phyloP scores from a whole-genome alignment of 2,329 filamentous ascomycete genomes.

The Penicillium sp. region DNA sequence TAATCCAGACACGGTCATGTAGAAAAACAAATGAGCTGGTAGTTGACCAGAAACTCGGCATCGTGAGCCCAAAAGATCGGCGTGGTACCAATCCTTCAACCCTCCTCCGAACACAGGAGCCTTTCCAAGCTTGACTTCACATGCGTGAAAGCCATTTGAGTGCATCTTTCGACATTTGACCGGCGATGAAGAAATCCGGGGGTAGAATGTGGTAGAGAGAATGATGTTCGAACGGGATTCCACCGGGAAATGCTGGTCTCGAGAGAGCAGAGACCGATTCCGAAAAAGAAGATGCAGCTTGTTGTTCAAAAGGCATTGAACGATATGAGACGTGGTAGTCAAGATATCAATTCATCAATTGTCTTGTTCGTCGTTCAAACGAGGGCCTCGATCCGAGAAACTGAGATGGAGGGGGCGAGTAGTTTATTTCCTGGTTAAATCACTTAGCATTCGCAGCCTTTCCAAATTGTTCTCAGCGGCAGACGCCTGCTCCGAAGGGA shows the following conservation, averaged over 20 bases:
- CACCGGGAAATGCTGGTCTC: conserved; percentile 17
- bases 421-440: conserved; percentile 58
- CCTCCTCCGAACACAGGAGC: conserved; percentile 32
- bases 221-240: conserved; percentile 27
- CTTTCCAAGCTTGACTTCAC: conserved; percentile 18
- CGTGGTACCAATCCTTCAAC: conserved; percentile 23
- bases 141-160: conserved; percentile 7
- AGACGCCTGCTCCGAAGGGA: not conserved
- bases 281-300: conserved; percentile 12
- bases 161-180: conserved; percentile 25
- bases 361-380: conserved; percentile 38
- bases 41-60: conserved; percentile 34
- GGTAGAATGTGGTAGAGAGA: conserved; percentile 19
- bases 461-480: not conserved
- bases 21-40: conserved; percentile 14
- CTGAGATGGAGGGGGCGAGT: conserved; percentile 53
- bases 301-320: conserved; percentile 22
- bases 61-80: conserved; percentile 12
- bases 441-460: conserved; percentile 28
- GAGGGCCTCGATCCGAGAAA: conserved; percentile 31
- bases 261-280: conserved; percentile 14
- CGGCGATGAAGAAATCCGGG: conserved; percentile 27
- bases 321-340: conserved; percentile 26
- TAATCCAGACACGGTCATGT: conserved; percentile 13
- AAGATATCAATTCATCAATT: conserved; percentile 30